Evolutionary conservation across 495 filamentous ascomycete species (phyloP).

Genomic region (Neurospora pannonica): DNA sequence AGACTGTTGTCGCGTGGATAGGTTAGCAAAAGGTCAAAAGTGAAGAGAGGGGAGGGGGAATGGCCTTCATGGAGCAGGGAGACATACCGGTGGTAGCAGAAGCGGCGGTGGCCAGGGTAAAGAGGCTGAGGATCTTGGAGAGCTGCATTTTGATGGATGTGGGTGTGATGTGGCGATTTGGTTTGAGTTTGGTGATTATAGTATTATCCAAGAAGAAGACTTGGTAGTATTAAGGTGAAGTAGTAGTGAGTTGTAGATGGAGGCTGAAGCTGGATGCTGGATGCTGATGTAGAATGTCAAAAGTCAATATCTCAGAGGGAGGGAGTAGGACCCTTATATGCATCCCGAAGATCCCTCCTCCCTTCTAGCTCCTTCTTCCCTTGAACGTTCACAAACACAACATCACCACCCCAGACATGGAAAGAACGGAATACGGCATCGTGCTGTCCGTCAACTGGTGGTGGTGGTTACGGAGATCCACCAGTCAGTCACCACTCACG

Average conservation of each 20-base stretch:
- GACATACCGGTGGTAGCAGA: conserved; percentile 26
- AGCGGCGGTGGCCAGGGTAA: conserved; percentile 25
- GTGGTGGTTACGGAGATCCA: not conserved
- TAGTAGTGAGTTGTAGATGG: not conserved
- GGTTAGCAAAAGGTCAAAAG: not conserved
- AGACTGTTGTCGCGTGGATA: conserved; percentile 22
- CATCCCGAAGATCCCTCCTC: not conserved
- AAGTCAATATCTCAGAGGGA: not conserved
- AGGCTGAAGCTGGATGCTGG: not conserved
- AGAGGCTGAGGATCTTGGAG: conserved; percentile 31
- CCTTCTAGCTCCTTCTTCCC: not conserved
- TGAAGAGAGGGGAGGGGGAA: not conserved
- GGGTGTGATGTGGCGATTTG: not conserved
- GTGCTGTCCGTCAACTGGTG: not conserved
- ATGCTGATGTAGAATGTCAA: not conserved
- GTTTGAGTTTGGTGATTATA: not conserved
- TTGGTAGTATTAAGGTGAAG: not conserved
- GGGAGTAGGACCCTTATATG: not conserved
- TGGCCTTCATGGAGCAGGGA: not conserved
- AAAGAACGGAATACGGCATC: not conserved
- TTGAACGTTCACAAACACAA: not conserved
- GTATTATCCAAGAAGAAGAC: not conserved
- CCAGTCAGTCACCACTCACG: not conserved
- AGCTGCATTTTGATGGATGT: conserved; percentile 39
- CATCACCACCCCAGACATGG: not conserved